Evolutionary conservation across 306 rosid species (phyloP).

Genomic region (Nissolia schottii): DNA sequence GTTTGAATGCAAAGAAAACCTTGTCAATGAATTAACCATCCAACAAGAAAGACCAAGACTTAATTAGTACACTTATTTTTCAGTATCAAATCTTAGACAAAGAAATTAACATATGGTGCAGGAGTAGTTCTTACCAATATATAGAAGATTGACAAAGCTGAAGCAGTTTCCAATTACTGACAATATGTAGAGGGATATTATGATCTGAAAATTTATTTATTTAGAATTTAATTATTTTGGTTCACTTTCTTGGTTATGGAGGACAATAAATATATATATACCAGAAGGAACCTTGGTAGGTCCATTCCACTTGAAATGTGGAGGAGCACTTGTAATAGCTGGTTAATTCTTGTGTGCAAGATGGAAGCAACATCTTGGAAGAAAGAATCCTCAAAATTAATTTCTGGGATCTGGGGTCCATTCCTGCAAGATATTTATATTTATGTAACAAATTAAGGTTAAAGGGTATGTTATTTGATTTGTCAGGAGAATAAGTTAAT

Average conservation of each 20-base stretch:
- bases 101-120: background rate
- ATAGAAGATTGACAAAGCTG: constrained; percentile 63
- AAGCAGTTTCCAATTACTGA: constrained; percentile 68
- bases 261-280: constrained; percentile 10
- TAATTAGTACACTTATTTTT: background rate
- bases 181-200: constrained; percentile 48
- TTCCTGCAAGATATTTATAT: constrained; percentile 39
- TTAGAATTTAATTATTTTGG: too few species aligned
- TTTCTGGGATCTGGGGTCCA: constrained; percentile 53
- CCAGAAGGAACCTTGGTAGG: constrained; percentile 65
- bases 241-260: background rate
- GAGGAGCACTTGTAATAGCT: constrained; percentile 32
- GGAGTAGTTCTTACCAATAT: constrained; percentile 48
- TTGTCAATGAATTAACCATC: constrained; percentile 19
- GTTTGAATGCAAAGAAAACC: constrained; percentile 53
- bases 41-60: constrained; percentile 15
- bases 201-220: constrained; percentile 45
- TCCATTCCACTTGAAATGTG: constrained; percentile 60
- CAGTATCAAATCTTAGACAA: background rate
- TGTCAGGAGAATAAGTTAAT: background rate
- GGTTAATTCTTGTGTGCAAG: constrained; percentile 48
- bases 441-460: background rate
- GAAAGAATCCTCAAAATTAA: constrained; percentile 45
- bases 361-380: constrained; percentile 51
- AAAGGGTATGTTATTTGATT: constrained; percentile 14